Base-by-base conservation (phyloP, 352 stramenopile species). In the Pythium insidiosum region DNA sequence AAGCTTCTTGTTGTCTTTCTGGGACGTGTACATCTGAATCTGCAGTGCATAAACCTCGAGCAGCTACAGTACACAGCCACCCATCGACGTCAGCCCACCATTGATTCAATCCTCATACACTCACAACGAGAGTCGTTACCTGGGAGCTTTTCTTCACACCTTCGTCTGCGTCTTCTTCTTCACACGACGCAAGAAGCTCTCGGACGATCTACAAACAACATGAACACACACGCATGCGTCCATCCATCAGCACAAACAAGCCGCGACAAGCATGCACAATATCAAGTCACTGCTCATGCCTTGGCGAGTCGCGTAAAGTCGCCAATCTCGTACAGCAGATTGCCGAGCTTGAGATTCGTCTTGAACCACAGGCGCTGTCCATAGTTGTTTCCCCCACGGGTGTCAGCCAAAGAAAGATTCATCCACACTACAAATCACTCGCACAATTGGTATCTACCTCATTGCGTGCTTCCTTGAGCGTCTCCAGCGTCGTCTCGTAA, bases 341-440 rank as follows among this genome's bases (percentile, higher is more conserved):
- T 96, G 10, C 92, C 92, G 31, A 97, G 78, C 51, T 97, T 98
- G 9, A 98, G 53, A 54, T 95, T 97, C 19, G 89, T 97, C 64
- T 98, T 98, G 71, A 97, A 97, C 92, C 92, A 98, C 12, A 98
- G 47, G 3, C 92, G 74, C 72, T 89, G 22, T 33, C 15, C n/a
- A n/a, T n/a, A n/a, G n/a, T n/a, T n/a, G n/a, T n/a, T n/a, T n/a
- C n/a, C n/a, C n/a, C n/a, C n/a, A n/a, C n/a, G n/a, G n/a, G n/a
- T n/a, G 5, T 23, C 18, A 13, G 15, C 15, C 1, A 11, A 43
- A 1, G 31, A 5, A 11, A 43, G 18, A 4, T 5, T 5, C 22
- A n/a, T 38, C 26, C 12, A 9, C 26, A 19, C 11, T 6, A 50
- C 0, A 4, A 30, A 24, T 20, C 16, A 10, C 15, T 34, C 12